phyloP scores from a whole-genome alignment of 2,329 filamentous ascomycete species.

The Pseudonectria foliicola region DNA sequence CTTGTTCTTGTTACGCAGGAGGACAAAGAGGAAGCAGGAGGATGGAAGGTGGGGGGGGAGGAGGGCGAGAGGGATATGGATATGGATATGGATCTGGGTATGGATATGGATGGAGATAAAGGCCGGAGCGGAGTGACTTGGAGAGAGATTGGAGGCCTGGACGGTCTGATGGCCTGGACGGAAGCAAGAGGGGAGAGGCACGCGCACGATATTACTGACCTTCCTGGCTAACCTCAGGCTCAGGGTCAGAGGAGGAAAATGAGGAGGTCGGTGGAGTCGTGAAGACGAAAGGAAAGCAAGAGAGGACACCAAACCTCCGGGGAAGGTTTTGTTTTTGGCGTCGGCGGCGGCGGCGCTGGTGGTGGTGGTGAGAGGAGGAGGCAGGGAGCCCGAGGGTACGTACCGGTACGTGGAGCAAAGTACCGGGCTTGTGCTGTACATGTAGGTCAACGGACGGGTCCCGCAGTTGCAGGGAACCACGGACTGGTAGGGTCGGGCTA shows the following conservation, averaged over 20 bases:
- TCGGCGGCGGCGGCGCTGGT: slow-evolving; percentile 17
- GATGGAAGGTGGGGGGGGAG: slow-evolving; percentile 3
- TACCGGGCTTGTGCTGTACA: slow-evolving; percentile 22
- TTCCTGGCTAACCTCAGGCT: slow-evolving; percentile 18
- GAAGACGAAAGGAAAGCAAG: slow-evolving; percentile 25
- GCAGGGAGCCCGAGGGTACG: slow-evolving; percentile 14
- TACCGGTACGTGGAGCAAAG: slow-evolving; percentile 24
- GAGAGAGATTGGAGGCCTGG: no score
- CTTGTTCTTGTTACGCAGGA: slow-evolving; percentile 5
- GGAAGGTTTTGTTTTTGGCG: slow-evolving; percentile 28
- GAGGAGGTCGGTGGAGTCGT: slow-evolving; percentile 30
- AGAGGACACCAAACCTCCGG: slow-evolving; percentile 19
- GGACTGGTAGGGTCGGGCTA: slow-evolving; percentile 3
- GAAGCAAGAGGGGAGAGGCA: slow-evolving; percentile 25
- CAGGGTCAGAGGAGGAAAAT: slow-evolving; percentile 23
- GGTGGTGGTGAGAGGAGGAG: slow-evolving; percentile 24
- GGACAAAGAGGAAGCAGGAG: slow-evolving; percentile 5
- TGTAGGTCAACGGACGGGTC: slow-evolving; percentile 9
- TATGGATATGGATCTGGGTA: no score
- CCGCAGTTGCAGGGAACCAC: slow-evolving; percentile 16
- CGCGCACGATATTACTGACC: slow-evolving; percentile 9
- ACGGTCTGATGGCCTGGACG: no score
- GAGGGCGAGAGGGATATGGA: slow-evolving; percentile 30
- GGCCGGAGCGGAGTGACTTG: no score
- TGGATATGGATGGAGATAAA: slow-evolving; percentile 19